These are phyloP conservation scores for Krasilnikovozyma curviuscula DNA, from an alignment of 768 basidiomycete genomes.

Conservation along the genomic window DNA sequence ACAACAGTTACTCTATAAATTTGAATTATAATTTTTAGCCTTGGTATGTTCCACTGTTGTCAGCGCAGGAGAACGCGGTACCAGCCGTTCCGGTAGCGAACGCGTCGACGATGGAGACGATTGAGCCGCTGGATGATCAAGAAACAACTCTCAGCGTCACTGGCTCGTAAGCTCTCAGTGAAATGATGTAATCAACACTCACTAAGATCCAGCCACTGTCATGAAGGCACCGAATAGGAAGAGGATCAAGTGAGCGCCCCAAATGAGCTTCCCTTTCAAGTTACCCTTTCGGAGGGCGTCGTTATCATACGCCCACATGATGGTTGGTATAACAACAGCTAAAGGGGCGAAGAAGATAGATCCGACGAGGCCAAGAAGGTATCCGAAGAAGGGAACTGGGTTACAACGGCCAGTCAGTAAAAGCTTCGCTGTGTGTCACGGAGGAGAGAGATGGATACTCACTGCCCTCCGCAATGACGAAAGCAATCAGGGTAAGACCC, in stretches of 20 bases:
- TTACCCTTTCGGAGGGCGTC: neutral
- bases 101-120: conserved; percentile 6
- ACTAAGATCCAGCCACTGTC: neutral
- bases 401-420: neutral
- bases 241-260: neutral
- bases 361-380: conserved; percentile 12
- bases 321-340: neutral
- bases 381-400: neutral
- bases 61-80: conserved; percentile 12
- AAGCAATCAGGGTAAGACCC: conserved; percentile 10
- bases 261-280: conserved; percentile 5
- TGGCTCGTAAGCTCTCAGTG: too few species aligned
- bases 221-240: neutral
- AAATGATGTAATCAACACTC: too few species aligned
- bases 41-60: too few species aligned
- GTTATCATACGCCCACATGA: conserved; percentile 14
- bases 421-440: neutral
- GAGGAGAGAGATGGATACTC: conserved; percentile 17
- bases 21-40: too few species aligned
- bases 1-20: too few species aligned
- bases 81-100: conserved; percentile 7
- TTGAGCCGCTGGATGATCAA: too few species aligned
- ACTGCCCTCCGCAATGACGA: conserved; percentile 16
- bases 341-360: conserved; percentile 14
- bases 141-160: too few species aligned